phyloP scores from a whole-genome alignment of 129 eudicot species.

The Escallonia rubra region DNA sequence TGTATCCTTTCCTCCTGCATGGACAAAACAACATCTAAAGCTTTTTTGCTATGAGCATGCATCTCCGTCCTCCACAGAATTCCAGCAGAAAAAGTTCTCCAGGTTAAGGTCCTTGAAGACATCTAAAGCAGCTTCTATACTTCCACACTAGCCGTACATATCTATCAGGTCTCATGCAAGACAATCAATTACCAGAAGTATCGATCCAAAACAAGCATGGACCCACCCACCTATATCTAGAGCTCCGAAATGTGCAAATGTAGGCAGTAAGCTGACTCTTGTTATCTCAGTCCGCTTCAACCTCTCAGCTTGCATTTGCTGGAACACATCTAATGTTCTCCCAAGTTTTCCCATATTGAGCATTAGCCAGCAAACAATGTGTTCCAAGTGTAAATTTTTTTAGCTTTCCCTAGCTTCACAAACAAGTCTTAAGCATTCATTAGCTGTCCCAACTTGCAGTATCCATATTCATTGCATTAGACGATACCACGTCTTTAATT shows the following conservation, averaged over 20 bases:
- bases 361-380: conserved; percentile 48
- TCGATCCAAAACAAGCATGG: conserved; percentile 29
- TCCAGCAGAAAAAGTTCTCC: conserved; percentile 54
- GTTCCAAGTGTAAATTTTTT: conserved; percentile 48
- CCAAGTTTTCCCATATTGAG: conserved; percentile 36
- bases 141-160: conserved; percentile 59
- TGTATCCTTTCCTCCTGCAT: conserved; percentile 37
- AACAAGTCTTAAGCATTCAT: conserved; percentile 41
- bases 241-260: conserved; percentile 58
- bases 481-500: conserved; percentile 47
- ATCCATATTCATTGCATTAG: conserved; percentile 55
- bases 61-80: conserved; percentile 42
- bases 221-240: conserved; percentile 54
- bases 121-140: conserved; percentile 28
- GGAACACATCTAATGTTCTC: conserved; percentile 32
- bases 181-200: conserved; percentile 33
- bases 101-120: conserved; percentile 31
- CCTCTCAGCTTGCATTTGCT: conserved; percentile 39
- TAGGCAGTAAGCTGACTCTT: conserved; percentile 46
- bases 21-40: conserved; percentile 25
- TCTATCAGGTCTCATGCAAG: conserved; percentile 49
- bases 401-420: conserved; percentile 15
- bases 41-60: conserved; percentile 44
- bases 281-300: conserved; percentile 53
- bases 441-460: conserved; percentile 32